These are phyloP conservation scores for Calycina marina DNA, from an alignment of 2,329 filamentous ascomycete species.

Conservation along the genomic window DNA sequence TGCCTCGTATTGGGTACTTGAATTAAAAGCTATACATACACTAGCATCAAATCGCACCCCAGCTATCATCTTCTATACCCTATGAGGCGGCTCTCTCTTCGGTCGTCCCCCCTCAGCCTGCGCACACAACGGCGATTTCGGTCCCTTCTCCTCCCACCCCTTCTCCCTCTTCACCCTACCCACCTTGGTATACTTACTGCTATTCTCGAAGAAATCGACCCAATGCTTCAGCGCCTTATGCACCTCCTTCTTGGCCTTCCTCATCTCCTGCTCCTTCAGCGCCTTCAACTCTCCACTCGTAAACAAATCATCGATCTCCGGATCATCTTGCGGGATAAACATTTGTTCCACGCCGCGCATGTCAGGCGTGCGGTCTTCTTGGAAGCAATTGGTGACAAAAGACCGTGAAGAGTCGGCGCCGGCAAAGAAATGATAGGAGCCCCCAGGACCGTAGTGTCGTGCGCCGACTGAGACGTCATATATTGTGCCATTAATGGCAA, in stretches of 20 bases:
- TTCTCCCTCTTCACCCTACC: slow-evolving; percentile 54
- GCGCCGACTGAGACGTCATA: slow-evolving; percentile 65
- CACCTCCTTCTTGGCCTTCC: slow-evolving; percentile 49
- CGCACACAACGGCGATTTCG: slow-evolving; percentile 44
- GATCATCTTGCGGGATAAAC: slow-evolving; percentile 54
- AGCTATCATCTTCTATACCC: background rate
- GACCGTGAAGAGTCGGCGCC: slow-evolving; percentile 76
- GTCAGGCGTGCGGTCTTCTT: slow-evolving; percentile 63
- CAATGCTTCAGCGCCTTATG: slow-evolving; percentile 56
- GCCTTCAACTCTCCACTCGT: slow-evolving; percentile 36
- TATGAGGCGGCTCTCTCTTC: slow-evolving; percentile 25
- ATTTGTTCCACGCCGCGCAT: slow-evolving; percentile 77
- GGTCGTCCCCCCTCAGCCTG: slow-evolving; percentile 44
- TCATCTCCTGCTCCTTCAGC: slow-evolving; percentile 46
- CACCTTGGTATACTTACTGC: slow-evolving; percentile 67
- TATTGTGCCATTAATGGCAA: slow-evolving; percentile 78
- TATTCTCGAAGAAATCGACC: slow-evolving; percentile 69
- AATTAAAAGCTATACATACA: slow-evolving; percentile 4
- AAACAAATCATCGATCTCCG: slow-evolving; percentile 44
- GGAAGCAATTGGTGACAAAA: slow-evolving; percentile 88
- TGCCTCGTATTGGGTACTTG: slow-evolving; percentile 3
- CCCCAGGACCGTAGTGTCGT: slow-evolving; percentile 66
- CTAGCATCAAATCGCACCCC: slow-evolving; percentile 22
- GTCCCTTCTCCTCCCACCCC: slow-evolving; percentile 44
- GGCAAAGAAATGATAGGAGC: slow-evolving; percentile 75